Percentiles rank a stretch among this genome's conserved stretches.
These are phyloP conservation scores for Thalassiosira hispida DNA, from an alignment of 352 stramenopile species.

Conservation along the genomic window DNA sequence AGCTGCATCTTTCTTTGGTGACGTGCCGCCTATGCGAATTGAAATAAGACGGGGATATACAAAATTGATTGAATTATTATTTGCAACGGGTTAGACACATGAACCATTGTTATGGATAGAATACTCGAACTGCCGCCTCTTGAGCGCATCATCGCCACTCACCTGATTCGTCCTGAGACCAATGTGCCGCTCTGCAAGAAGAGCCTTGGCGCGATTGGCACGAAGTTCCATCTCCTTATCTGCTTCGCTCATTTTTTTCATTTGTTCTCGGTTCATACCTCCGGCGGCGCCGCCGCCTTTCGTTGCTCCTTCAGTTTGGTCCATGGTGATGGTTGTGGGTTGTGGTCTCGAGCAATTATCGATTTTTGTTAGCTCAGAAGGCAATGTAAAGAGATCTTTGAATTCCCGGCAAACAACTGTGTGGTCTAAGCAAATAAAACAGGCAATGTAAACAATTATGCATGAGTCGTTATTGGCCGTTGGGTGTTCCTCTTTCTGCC, in stretches of 20 bases:
- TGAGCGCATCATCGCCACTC: conserved; percentile 15
- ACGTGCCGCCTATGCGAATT: conserved; percentile 52
- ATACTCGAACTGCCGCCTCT: no score
- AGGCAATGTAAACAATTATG: no score
- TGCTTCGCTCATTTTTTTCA: conserved; percentile 71
- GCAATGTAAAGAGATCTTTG: no score
- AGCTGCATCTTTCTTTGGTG: conserved; percentile 79
- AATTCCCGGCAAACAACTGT: no score
- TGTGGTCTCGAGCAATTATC: no score
- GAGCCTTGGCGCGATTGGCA: conserved; percentile 80
- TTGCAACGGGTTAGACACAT: no score
- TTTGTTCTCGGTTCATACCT: conserved; percentile 45
- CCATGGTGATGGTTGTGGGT: no score
- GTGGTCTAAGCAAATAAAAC: no score
- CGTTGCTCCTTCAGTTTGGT: conserved; percentile 5
- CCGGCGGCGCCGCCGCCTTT: not conserved
- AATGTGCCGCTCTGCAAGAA: conserved; percentile 78
- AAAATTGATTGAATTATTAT: not conserved
- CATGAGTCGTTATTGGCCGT: no score
- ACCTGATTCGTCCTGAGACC: conserved; percentile 78
- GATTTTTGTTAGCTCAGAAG: no score
- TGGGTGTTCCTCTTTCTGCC: no score
- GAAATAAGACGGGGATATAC: not conserved
- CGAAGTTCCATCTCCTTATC: conserved; percentile 85
- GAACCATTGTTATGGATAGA: no score